These are phyloP conservation scores for Lentinula aciculospora DNA, from an alignment of 768 basidiomycete genomes.

Conservation along the genomic window DNA sequence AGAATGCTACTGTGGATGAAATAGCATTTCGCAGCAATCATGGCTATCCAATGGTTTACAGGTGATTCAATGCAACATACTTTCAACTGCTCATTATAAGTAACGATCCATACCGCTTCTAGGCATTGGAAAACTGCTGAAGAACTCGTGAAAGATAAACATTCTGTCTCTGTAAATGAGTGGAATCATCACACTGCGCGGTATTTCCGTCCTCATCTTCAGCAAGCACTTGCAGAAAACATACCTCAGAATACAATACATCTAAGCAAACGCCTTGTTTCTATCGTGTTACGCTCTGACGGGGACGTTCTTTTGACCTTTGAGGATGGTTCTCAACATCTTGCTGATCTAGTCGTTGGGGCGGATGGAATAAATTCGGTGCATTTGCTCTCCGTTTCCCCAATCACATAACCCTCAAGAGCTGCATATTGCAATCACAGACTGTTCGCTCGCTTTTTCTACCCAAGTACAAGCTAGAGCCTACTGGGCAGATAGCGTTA, in stretches of 20 bases:
- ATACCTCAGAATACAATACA: not conserved
- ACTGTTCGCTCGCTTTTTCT: not conserved
- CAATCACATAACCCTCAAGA: not conserved
- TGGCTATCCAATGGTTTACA: slow-evolving; percentile 2
- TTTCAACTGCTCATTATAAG: too few relatives aligned
- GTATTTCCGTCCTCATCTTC: slow-evolving; percentile 4
- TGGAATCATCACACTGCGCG: not conserved
- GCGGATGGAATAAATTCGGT: slow-evolving; percentile 21
- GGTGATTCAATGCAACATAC: not conserved
- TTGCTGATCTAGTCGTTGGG: slow-evolving; percentile 44
- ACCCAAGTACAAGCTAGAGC: not conserved
- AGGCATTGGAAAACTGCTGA: not conserved
- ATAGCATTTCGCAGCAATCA: not conserved
- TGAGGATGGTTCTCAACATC: slow-evolving; percentile 38
- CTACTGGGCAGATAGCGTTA: not conserved
- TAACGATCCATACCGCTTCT: too few relatives aligned
- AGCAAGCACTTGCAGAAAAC: not conserved
- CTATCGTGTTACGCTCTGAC: not conserved
- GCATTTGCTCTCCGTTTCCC: not conserved
- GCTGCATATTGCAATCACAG: not conserved
- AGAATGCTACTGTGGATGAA: not conserved
- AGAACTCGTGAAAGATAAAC: not conserved
- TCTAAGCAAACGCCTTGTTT: not conserved
- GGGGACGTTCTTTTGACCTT: slow-evolving; percentile 23
- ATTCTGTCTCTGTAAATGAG: not conserved